Percentiles rank a stretch among this genome's conserved stretches.
Conservation (phyloP, 2,329 filamentous ascomycete genomes). For the Aspergillus jensenii region DNA sequence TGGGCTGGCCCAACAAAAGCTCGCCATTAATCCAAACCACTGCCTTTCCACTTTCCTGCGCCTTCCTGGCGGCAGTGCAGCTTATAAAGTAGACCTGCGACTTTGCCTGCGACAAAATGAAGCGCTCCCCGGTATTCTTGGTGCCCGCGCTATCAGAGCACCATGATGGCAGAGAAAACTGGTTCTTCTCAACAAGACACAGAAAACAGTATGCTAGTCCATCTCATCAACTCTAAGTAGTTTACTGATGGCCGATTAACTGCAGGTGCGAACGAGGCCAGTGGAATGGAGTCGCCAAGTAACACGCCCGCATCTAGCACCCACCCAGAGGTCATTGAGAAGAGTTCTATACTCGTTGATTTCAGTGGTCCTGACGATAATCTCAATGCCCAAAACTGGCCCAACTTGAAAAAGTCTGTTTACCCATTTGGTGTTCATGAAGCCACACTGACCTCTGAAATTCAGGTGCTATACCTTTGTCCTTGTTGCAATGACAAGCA, state of each 20-base stretch:
- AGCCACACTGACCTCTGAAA: neutral
- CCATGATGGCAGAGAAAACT: neutral
- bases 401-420: slow-evolving; percentile 11
- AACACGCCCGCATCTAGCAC: neutral
- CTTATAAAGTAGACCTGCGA: too few species aligned
- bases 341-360: neutral
- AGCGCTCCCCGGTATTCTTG: too few species aligned
- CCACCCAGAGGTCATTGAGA: neutral
- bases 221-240: neutral
- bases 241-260: neutral
- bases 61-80: too few species aligned
- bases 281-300: neutral
- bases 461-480: slow-evolving; percentile 13
- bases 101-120: too few species aligned
- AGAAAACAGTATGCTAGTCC: neutral
- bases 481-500: slow-evolving; percentile 19
- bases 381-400: slow-evolving; percentile 4
- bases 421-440: neutral
- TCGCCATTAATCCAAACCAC: too few species aligned
- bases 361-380: neutral
- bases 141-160: too few species aligned
- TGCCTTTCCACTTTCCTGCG: too few species aligned
- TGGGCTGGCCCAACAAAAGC: too few species aligned
- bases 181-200: neutral
- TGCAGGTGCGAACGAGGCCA: neutral